Evolutionary conservation across 768 basidiomycete genomes (phyloP).

Genomic region (Pisolithus sp.): DNA sequence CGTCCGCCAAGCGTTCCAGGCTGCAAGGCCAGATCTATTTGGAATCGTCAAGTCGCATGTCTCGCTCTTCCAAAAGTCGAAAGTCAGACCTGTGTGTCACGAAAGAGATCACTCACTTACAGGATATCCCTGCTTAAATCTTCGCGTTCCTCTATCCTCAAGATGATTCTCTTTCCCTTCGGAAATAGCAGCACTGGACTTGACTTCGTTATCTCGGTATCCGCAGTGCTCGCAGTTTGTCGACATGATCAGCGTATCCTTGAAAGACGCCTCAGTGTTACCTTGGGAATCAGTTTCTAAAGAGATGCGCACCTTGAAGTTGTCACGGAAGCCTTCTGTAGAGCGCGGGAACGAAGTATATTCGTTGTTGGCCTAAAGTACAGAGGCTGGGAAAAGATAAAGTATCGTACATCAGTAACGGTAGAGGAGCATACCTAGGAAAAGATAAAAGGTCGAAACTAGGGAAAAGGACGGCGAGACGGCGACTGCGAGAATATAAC

Average conservation of each 20-base stretch:
- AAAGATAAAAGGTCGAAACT: too few species aligned
- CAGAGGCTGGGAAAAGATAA: too few species aligned
- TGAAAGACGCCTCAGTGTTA: neutral
- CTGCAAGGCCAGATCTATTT: slow-evolving; percentile 82
- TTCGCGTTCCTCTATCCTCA: slow-evolving; percentile 88
- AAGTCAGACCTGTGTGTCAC: neutral
- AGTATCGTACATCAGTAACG: too few species aligned
- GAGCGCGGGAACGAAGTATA: too few species aligned
- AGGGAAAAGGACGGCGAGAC: too few species aligned
- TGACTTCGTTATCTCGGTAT: slow-evolving; percentile 97
- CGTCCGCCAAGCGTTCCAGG: slow-evolving; percentile 94
- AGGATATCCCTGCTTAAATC: slow-evolving; percentile 91
- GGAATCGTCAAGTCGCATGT: slow-evolving; percentile 86
- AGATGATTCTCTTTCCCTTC: slow-evolving; percentile 80
- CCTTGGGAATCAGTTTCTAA: neutral
- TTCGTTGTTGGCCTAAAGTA: too few species aligned
- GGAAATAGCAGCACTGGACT: slow-evolving; percentile 87
- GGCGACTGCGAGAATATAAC: too few species aligned
- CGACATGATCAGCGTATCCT: slow-evolving; percentile 98
- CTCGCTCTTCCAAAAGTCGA: slow-evolving; percentile 62
- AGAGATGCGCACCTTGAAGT: slow-evolving; percentile 71
- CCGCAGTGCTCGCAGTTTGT: slow-evolving; percentile 95
- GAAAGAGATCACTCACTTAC: slow-evolving; percentile 52
- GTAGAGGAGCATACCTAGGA: too few species aligned
- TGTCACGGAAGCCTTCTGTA: too few species aligned